Percentiles rank a stretch among this genome's conserved stretches.
These are phyloP conservation scores for Candida arabinofermentans DNA, from an alignment of 805 yeast species.

Conservation along the genomic window DNA sequence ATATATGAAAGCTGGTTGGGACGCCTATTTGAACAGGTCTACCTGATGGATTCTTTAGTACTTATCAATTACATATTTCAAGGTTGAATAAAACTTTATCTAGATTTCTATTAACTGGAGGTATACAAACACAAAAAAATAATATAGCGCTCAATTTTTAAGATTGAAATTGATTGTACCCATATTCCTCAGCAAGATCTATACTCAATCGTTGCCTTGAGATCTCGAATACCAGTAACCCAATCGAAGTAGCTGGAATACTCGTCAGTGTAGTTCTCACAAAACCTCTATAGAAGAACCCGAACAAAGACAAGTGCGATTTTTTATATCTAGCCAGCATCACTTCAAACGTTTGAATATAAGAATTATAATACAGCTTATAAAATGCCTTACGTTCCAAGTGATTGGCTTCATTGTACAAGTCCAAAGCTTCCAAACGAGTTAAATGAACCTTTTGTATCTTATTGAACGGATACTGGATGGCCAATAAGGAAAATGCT, in stretches of 20 bases:
- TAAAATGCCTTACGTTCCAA: constrained; percentile 28
- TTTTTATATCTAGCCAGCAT: constrained; percentile 49
- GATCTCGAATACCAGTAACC: constrained; percentile 79
- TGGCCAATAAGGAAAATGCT: constrained; percentile 66
- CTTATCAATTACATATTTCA: not conserved
- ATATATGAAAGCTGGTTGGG: constrained; percentile 93
- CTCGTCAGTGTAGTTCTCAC: constrained; percentile 64
- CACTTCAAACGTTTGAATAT: constrained; percentile 68
- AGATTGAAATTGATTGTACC: not conserved
- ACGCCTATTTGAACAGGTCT: constrained; percentile 59
- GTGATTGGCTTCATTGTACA: constrained; percentile 40
- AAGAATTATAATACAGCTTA: constrained; percentile 66
- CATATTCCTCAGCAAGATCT: constrained; percentile 20
- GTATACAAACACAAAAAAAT: not conserved
- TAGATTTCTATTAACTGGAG: not conserved
- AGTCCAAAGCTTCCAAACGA: constrained; percentile 75
- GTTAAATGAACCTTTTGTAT: constrained; percentile 77
- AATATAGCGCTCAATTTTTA: not conserved
- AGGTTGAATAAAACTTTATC: not conserved
- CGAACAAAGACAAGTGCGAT: constrained; percentile 52
- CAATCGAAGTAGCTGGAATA: constrained; percentile 86
- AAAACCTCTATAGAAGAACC: constrained; percentile 78
- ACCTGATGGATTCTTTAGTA: not conserved
- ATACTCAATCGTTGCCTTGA: constrained; percentile 46
- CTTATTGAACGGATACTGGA: constrained; percentile 80